phyloP scores from a whole-genome alignment of 1,284 basidiomycete genomes.

The Pseudozyma pruni region DNA sequence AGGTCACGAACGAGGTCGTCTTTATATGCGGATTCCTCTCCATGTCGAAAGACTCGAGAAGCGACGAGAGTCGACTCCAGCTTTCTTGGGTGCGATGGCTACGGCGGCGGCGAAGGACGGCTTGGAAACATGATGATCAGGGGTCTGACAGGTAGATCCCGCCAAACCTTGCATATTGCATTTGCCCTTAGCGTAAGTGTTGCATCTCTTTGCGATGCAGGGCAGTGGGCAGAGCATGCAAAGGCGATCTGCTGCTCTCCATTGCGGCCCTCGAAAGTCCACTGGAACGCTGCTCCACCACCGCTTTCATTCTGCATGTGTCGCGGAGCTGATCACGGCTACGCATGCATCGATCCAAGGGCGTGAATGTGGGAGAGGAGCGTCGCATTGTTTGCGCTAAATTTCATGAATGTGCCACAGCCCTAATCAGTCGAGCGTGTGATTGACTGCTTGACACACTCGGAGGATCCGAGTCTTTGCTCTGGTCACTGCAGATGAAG shows the following conservation, averaged over 20 bases:
- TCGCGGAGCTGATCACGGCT: slow-evolving; percentile 25
- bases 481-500: background rate
- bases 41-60: no score
- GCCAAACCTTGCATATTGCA: background rate
- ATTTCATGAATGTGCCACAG: slow-evolving; percentile 10
- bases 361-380: background rate
- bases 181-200: no score
- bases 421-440: slow-evolving; percentile 6
- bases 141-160: slow-evolving; percentile 19
- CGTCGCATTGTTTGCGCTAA: slow-evolving; percentile 8
- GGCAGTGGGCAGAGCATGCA: slow-evolving; percentile 1
- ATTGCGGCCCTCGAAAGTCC: background rate
- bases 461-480: background rate
- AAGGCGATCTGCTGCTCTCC: slow-evolving; percentile 15
- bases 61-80: background rate
- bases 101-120: background rate
- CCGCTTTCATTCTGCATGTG: slow-evolving; percentile 7
- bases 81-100: no score
- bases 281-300: background rate
- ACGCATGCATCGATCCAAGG: background rate
- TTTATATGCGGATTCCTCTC: slow-evolving; percentile 8
- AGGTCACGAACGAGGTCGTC: no score
- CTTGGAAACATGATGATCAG: slow-evolving; percentile 10
- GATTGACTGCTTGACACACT: no score
- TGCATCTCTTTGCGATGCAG: no score